Base-by-base conservation (phyloP, 371 early-diverging fungal species). In the Mortierella sp. region DNA sequence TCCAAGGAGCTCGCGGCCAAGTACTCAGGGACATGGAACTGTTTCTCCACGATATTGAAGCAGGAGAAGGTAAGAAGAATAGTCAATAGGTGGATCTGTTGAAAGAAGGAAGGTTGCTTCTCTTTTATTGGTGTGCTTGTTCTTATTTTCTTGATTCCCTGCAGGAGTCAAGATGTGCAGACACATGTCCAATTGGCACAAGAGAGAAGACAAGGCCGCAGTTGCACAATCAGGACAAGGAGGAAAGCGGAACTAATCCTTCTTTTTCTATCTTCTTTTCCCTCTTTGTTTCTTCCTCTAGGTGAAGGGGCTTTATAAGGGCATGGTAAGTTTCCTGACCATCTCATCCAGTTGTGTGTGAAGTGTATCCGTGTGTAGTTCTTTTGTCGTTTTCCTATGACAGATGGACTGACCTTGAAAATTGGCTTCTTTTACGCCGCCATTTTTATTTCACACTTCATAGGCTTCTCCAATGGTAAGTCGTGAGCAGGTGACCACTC, bases 11-110 rank as follows among this genome's bases (percentile, higher is more conserved):
- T 90, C 8, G 88, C 91, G 35, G 78, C 91, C 49, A 82, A 88
- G 51, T 94, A 94, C 72, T 88, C 88, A 84, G 93, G 94, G 70
- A 93, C 93, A 68, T 89, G 89, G 90, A 88, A 94, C 80, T 94
- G 94, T 75, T 90, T 94, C 78, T 70, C 83, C 10, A 90, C 89
- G 41, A 94, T 91, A 38, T 77, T 94, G 27, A 88, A 85, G 70
- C 90, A 92, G 82, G 94, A 94, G 87, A 92, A 92, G 90, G 93
- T 92, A 87, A 68, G 35, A 29, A 18, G 29, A 35, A 60, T 56
- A 54, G 56, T 41, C 41, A 43, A 32, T 32, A 63, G 58, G 46
- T 24, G 14, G 32, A 32, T 27, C 68, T 32, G 32, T 70, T 44
- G 16, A 48, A 41, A 29, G 43, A 8, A 35, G 4, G 29, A 44